Base-by-base conservation (phyloP, 495 filamentous ascomycete genomes). In the Penicillium longicatenatum region DNA sequence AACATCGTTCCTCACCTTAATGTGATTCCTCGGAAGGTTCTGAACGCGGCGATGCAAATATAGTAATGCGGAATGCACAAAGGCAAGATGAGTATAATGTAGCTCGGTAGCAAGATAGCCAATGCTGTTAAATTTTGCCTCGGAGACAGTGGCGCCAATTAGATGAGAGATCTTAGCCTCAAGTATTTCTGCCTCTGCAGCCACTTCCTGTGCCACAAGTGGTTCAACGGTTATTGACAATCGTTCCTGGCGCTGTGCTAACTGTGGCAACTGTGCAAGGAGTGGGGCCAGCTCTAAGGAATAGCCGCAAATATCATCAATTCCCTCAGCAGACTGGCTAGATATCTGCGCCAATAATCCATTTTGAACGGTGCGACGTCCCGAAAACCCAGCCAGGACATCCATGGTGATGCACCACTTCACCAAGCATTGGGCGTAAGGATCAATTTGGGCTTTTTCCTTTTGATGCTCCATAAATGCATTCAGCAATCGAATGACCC, bases 251-350 rank as follows among this genome's bases (percentile, higher is more conserved):
- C 31, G 24, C 7, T 37, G 50, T 14, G 30, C 12, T 14, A 74
- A 29, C 6, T 63, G 45, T 2, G 62, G 58, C 20, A 69, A 48
- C 20, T 50, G 50, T 1, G 55, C 64, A 2, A 74, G 60, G 11
- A 66, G 35, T 0, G 71, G 71, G 2, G 66, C 53, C 30, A 74
- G 43, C 9, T 65, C 56, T 43, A 72, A 48, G 6, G 71, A 69
- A 39, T 70, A 74, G 19, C 71, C 71, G 47, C 68, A 70, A 24
- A 74, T 69, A 43, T 70, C 63, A 61, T 74, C 71, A 1, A 71
- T 60, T 31, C 57, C 3, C 10, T 45, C 44, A 19, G 10, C 41
- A 14, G 0, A 35, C 31, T 39, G 37, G 20, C 41, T 24, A 20
- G 57, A 54, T 14, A 52, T 16, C 29, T 14, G 14, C 10, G 51